Conservation (phyloP, 1,139 yeast species). For the Ogataea hybrid region DNA sequence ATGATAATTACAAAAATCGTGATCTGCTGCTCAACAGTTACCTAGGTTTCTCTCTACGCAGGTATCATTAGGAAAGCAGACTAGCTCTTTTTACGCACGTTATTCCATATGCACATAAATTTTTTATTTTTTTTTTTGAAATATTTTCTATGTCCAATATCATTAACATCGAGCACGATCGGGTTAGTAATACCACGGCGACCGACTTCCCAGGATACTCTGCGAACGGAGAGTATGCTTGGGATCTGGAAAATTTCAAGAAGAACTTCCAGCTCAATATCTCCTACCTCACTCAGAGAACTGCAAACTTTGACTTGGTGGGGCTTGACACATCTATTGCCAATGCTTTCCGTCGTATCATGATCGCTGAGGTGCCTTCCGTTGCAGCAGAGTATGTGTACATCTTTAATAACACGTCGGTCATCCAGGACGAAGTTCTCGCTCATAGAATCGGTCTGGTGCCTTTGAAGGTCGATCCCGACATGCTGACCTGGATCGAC, state of each 20-base stretch:
- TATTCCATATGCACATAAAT: not conserved
- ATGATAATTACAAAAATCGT: too few relatives aligned
- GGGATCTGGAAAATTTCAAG: constrained; percentile 85
- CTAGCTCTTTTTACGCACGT: not conserved
- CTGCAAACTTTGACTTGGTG: constrained; percentile 82
- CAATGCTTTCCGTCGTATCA: constrained; percentile 94
- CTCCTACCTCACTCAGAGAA: constrained; percentile 59
- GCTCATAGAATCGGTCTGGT: constrained; percentile 93
- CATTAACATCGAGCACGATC: constrained; percentile 85
- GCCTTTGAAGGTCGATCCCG: constrained; percentile 93
- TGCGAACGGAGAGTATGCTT: constrained; percentile 58
- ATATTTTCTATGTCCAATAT: constrained; percentile 44
- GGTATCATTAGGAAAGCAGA: too few relatives aligned
- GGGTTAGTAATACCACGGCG: constrained; percentile 84
- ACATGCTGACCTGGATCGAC: constrained; percentile 76
- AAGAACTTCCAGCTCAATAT: constrained; percentile 68
- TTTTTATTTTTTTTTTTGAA: constrained; percentile 1
- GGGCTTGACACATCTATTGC: constrained; percentile 90
- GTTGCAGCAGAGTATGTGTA: constrained; percentile 93
- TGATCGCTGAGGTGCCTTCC: constrained; percentile 95
- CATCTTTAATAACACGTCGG: constrained; percentile 91
- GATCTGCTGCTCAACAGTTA: too few relatives aligned
- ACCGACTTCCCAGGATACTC: constrained; percentile 89
- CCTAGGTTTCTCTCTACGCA: too few relatives aligned
- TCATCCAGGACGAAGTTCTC: constrained; percentile 93